Conservation (phyloP, 2,329 filamentous ascomycete genomes). For the Ophiostoma sp. region DNA sequence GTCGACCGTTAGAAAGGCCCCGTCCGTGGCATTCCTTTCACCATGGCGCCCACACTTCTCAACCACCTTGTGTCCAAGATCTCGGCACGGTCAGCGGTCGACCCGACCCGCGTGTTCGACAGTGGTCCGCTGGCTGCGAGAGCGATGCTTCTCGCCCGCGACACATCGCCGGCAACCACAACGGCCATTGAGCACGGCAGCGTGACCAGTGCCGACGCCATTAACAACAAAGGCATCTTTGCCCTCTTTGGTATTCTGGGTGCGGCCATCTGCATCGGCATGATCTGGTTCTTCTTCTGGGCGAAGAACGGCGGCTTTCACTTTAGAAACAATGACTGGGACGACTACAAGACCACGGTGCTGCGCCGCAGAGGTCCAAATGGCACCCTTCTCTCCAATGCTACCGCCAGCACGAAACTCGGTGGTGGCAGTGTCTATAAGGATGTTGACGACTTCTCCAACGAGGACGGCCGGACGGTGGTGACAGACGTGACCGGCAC, state of each 20-base stretch:
- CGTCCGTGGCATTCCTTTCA: slow-evolving; percentile 12
- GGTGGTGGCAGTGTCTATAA: slow-evolving; percentile 85
- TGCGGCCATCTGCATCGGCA: slow-evolving; percentile 63
- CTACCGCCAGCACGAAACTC: slow-evolving; percentile 73
- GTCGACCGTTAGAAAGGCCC: not conserved
- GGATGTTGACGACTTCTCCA: slow-evolving; percentile 52
- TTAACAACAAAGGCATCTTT: slow-evolving; percentile 69
- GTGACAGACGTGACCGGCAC: slow-evolving; percentile 24
- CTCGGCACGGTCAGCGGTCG: slow-evolving; percentile 23
- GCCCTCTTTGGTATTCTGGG: slow-evolving; percentile 81
- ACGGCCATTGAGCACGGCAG: slow-evolving; percentile 42
- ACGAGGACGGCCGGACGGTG: slow-evolving; percentile 39
- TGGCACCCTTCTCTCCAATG: slow-evolving; percentile 76
- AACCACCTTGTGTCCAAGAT: slow-evolving; percentile 21
- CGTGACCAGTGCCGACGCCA: slow-evolving; percentile 48
- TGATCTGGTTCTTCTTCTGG: slow-evolving; percentile 99
- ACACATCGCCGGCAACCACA: slow-evolving; percentile 31
- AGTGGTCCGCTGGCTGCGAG: slow-evolving; percentile 42
- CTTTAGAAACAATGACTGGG: slow-evolving; percentile 84
- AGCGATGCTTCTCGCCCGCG: slow-evolving; percentile 40
- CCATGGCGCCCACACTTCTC: slow-evolving; percentile 41
- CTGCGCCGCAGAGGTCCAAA: slow-evolving; percentile 83
- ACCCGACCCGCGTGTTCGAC: slow-evolving; percentile 29
- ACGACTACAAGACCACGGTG: slow-evolving; percentile 96
- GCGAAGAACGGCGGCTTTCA: slow-evolving; percentile 92